Evolutionary conservation across 441 rosid genomes (phyloP).

Genomic region (Francoa sonchifolia): DNA sequence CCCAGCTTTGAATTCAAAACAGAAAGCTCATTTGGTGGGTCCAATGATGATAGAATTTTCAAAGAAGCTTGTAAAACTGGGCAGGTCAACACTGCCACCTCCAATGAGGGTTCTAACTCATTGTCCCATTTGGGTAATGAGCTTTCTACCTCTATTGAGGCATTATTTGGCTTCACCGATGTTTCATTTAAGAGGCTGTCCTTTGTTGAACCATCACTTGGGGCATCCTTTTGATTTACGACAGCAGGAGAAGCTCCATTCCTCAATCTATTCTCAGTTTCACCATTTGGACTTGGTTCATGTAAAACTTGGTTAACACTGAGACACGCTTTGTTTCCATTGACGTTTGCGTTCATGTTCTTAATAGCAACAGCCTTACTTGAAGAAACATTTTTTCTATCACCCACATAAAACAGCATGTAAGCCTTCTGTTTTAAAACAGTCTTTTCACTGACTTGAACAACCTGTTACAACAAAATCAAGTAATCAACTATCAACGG

Average conservation of each 20-base stretch:
- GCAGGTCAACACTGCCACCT: too few species aligned
- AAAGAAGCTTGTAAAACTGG: too few species aligned
- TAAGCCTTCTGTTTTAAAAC: constrained; percentile 89
- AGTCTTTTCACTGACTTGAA: constrained; percentile 61
- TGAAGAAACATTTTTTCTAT: constrained; percentile 34
- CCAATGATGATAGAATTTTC: not conserved
- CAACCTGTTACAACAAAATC: constrained; percentile 46
- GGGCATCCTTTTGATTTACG: constrained; percentile 19
- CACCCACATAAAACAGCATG: constrained; percentile 94
- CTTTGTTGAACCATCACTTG: constrained; percentile 2
- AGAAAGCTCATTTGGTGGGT: not conserved
- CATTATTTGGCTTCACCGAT: constrained; percentile 2
- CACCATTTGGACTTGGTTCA: constrained; percentile 23
- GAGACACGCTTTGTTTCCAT: constrained; percentile 19
- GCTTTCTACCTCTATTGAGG: not conserved
- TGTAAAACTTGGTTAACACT: constrained; percentile 25
- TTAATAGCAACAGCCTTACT: constrained; percentile 33
- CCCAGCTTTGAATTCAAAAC: not conserved
- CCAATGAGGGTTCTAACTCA: not conserved
- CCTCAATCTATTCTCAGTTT: constrained; percentile 14
- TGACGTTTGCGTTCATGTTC: constrained; percentile 25
- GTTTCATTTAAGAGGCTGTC: not conserved
- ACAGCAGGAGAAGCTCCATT: constrained; percentile 16
- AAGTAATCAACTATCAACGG: not conserved
- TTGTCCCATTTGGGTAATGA: not conserved